Evolutionary conservation across 352 stramenopile genomes (phyloP).

Genomic region (Phytophthora boehmeriae): DNA sequence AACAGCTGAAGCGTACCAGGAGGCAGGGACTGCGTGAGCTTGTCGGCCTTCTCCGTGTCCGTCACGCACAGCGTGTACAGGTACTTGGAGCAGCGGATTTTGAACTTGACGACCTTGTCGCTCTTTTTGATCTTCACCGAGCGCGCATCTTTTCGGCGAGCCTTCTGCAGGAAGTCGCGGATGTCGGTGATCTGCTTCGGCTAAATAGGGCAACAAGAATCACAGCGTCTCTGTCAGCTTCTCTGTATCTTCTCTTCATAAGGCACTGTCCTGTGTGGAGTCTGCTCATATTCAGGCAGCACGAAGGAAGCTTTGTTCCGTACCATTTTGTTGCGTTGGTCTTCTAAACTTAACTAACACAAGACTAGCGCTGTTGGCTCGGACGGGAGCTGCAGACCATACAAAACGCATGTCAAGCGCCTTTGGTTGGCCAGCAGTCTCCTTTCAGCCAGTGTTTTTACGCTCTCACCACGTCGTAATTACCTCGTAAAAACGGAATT

Average conservation of each 20-base stretch:
- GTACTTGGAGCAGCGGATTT: constrained; percentile 99
- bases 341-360: constrained; percentile 90
- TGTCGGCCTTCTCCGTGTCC: constrained; percentile 99
- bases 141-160: constrained; percentile 96
- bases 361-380: constrained; percentile 28
- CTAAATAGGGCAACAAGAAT: constrained; percentile 41
- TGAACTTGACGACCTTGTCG: constrained; percentile 98
- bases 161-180: constrained; percentile 99
- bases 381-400: constrained; percentile 16
- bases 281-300: too few relatives aligned
- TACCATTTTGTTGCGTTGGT: constrained; percentile 88
- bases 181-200: constrained; percentile 99
- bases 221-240: constrained; percentile 15
- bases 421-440: constrained; percentile 50
- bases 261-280: not conserved
- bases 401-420: constrained; percentile 40
- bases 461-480: not conserved
- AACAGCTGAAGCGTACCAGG: constrained; percentile 72
- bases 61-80: constrained; percentile 99
- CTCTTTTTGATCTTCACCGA: constrained; percentile 99
- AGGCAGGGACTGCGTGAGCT: constrained; percentile 99
- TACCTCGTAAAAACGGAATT: not conserved
- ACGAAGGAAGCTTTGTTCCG: constrained; percentile 2
- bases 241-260: not conserved
- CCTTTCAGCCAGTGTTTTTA: constrained; percentile 1